Evolutionary conservation across 169 alveolate genomes (phyloP).

Genomic region (Cryptosporidium tyzzeri): DNA sequence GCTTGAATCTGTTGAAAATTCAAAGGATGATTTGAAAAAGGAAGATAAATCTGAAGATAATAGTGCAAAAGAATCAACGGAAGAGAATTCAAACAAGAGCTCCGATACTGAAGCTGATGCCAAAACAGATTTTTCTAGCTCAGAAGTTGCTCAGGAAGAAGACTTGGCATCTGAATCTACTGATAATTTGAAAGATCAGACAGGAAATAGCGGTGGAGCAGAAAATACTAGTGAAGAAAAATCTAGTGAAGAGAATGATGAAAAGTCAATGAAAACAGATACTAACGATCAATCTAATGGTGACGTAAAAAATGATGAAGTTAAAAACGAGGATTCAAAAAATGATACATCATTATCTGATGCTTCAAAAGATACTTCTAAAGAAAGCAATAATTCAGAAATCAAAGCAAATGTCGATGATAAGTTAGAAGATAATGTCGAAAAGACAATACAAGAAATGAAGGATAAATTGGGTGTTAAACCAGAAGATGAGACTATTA

Average conservation of each 20-base stretch:
- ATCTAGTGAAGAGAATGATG: neutral
- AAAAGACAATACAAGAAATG: constrained; percentile 28
- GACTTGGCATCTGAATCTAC: constrained; percentile 16
- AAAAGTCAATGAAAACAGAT: neutral
- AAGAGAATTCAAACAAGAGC: neutral
- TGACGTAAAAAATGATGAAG: neutral
- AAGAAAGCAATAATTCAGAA: neutral
- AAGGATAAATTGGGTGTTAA: constrained; percentile 16
- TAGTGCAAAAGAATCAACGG: neutral
- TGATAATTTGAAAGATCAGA: neutral
- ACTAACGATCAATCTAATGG: neutral
- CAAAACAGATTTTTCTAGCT: neutral
- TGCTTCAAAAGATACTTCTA: neutral
- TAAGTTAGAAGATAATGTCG: neutral
- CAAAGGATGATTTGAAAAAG: neutral
- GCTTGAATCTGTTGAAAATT: neutral
- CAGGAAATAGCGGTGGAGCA: neutral
- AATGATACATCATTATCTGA: neutral
- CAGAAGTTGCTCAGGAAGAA: constrained; percentile 39
- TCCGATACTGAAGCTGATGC: constrained; percentile 9
- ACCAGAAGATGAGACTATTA: constrained; percentile 4
- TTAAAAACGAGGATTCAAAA: neutral
- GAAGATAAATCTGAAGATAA: neutral
- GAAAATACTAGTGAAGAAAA: neutral
- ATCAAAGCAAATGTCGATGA: neutral